Percentiles rank a stretch among this genome's conserved stretches.
phyloP scores from a whole-genome alignment of 805 yeast species.

The Starmera amethionina region DNA sequence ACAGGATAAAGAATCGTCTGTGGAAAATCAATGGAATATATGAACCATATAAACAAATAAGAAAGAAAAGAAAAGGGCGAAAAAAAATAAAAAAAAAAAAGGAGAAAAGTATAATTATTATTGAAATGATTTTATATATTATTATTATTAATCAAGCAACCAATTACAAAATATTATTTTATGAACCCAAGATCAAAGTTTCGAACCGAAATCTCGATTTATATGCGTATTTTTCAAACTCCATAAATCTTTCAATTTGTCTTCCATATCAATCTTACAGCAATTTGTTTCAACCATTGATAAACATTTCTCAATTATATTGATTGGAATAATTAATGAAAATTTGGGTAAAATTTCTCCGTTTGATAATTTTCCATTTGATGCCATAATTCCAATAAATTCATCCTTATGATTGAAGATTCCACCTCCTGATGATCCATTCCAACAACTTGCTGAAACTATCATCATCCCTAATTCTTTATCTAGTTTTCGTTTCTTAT shows the following conservation, averaged over 20 bases:
- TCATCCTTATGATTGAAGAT: slow-evolving; percentile 15
- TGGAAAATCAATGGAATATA: too few species aligned
- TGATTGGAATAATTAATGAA: slow-evolving; percentile 17
- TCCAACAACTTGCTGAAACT: slow-evolving; percentile 20
- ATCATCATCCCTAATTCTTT: slow-evolving; percentile 10
- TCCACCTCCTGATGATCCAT: slow-evolving; percentile 22
- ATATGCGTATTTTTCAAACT: slow-evolving; percentile 12
- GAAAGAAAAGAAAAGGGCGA: too few species aligned
- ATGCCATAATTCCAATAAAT: slow-evolving; percentile 19
- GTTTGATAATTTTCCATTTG: slow-evolving; percentile 17
- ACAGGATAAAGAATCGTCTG: too few species aligned
- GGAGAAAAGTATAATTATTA: too few species aligned
- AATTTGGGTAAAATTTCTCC: slow-evolving; percentile 20
- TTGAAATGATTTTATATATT: too few species aligned
- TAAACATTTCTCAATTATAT: slow-evolving; percentile 13
- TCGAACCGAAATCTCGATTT: too few species aligned
- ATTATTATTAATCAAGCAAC: too few species aligned
- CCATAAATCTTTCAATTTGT: slow-evolving; percentile 13
- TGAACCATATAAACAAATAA: too few species aligned
- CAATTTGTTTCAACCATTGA: slow-evolving; percentile 8
- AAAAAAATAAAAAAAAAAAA: too few species aligned
- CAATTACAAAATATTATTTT: too few species aligned
- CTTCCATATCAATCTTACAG: slow-evolving; percentile 5
- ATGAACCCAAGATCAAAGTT: too few species aligned
- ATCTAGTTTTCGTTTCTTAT: background rate